Conservation (phyloP, 2,329 filamentous ascomycete genomes). For the Xylaria polymorpha region DNA sequence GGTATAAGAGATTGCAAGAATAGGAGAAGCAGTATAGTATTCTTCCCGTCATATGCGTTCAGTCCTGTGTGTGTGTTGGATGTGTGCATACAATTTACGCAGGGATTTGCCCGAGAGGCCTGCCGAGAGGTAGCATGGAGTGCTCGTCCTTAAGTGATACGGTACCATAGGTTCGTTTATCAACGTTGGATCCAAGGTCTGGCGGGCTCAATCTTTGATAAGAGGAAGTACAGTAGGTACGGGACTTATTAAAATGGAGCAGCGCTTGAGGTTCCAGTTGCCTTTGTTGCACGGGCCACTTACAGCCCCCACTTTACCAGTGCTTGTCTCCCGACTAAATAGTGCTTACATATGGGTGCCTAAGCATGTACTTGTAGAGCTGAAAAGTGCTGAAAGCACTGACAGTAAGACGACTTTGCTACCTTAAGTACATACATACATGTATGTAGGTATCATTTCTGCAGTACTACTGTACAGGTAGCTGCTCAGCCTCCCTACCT, state of each 20-base stretch:
- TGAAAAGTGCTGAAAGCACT: neutral
- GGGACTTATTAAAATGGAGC: constrained; percentile 15
- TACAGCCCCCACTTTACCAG: neutral
- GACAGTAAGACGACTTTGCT: neutral
- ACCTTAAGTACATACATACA: too few species aligned
- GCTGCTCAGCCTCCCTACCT: neutral
- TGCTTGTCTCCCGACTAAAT: neutral
- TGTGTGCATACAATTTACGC: constrained; percentile 7
- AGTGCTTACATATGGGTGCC: too few species aligned
- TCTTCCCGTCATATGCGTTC: neutral
- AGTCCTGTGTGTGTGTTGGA: neutral
- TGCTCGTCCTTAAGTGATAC: neutral
- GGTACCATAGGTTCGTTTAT: constrained; percentile 10
- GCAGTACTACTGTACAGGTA: too few species aligned
- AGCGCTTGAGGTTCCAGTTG: neutral
- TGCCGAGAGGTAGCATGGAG: neutral
- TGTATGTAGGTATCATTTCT: too few species aligned
- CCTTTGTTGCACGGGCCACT: constrained; percentile 3
- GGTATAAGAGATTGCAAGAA: neutral
- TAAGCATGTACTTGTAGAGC: neutral
- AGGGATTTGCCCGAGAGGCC: neutral
- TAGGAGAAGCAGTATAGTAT: neutral
- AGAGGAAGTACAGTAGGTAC: constrained; percentile 5
- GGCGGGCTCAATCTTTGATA: constrained; percentile 3
- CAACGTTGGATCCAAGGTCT: neutral